Percentiles rank a stretch among this genome's conserved stretches.
Evolutionary conservation across 768 basidiomycete genomes (phyloP).

Genomic region (Coprinellus micaceus): DNA sequence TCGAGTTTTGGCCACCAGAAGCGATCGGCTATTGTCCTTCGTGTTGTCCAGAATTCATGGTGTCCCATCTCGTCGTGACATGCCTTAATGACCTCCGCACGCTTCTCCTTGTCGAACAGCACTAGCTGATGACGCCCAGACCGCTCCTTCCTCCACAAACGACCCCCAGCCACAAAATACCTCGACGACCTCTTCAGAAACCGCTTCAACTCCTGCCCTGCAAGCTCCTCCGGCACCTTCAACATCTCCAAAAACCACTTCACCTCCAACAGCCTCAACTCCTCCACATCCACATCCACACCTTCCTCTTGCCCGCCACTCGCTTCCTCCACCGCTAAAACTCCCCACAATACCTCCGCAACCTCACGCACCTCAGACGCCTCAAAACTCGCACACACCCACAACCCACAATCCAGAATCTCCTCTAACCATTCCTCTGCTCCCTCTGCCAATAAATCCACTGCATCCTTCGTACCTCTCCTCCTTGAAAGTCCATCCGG

Average conservation of each 20-base stretch:
- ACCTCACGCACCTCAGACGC: not conserved
- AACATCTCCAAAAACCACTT: constrained; percentile 7
- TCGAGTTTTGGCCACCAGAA: constrained; percentile 29
- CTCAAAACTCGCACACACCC: not conserved
- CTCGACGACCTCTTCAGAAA: not conserved
- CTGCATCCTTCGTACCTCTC: constrained; percentile 10
- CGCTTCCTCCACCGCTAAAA: no score
- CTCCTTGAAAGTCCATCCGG: constrained; percentile 37
- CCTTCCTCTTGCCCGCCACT: not conserved
- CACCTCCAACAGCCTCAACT: not conserved
- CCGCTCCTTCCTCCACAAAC: constrained; percentile 20
- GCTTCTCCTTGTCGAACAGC: constrained; percentile 9
- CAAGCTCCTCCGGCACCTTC: not conserved
- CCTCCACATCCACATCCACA: not conserved
- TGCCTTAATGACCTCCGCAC: constrained; percentile 17
- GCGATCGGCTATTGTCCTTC: constrained; percentile 15
- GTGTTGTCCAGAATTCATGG: constrained; percentile 21
- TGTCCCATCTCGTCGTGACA: constrained; percentile 25
- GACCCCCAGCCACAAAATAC: constrained; percentile 3
- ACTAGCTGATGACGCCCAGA: constrained; percentile 21
- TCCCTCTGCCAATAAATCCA: constrained; percentile 13
- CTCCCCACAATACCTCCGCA: no score
- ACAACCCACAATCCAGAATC: constrained; percentile 5
- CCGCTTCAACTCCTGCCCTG: not conserved
- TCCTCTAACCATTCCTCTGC: constrained; percentile 26